A percentile compares a stretch with the other conserved stretches of the same genome.
Evolutionary conservation across 1,284 basidiomycete genomes (phyloP).

Genomic region (Boletus semigastroideus): DNA sequence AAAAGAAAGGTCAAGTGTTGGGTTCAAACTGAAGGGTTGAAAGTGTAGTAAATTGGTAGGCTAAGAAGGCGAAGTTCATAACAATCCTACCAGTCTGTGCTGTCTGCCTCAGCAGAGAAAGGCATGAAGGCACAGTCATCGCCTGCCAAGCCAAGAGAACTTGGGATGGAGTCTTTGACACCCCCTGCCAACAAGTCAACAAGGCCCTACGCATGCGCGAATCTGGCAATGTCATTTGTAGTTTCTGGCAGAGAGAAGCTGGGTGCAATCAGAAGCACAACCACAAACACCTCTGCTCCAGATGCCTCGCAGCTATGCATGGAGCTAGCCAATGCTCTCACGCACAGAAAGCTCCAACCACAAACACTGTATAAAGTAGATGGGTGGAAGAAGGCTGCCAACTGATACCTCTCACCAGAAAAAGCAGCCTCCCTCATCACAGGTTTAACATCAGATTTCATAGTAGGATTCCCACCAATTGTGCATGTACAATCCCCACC

Average conservation of each 20-base stretch:
- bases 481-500: not conserved
- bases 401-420: not conserved
- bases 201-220: not conserved
- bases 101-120: not conserved
- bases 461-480: not conserved
- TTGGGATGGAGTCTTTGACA: not conserved
- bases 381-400: not conserved
- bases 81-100: not conserved
- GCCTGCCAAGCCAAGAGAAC: not conserved
- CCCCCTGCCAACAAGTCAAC: not conserved
- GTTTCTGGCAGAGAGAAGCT: not conserved
- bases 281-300: not conserved
- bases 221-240: not conserved
- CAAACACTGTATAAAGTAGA: not conserved
- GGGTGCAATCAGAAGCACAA: not conserved
- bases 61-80: too few species aligned
- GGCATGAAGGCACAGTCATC: not conserved
- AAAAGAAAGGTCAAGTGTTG: too few species aligned
- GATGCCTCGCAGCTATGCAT: not conserved
- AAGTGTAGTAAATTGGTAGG: too few species aligned
- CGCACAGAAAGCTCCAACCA: not conserved
- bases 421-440: rapidly evolving
- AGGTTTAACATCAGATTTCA: not conserved
- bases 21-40: too few species aligned
- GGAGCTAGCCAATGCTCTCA: not conserved